phyloP scores from a whole-genome alignment of 2,329 filamentous ascomycete species.

The Fusarium algeriense region DNA sequence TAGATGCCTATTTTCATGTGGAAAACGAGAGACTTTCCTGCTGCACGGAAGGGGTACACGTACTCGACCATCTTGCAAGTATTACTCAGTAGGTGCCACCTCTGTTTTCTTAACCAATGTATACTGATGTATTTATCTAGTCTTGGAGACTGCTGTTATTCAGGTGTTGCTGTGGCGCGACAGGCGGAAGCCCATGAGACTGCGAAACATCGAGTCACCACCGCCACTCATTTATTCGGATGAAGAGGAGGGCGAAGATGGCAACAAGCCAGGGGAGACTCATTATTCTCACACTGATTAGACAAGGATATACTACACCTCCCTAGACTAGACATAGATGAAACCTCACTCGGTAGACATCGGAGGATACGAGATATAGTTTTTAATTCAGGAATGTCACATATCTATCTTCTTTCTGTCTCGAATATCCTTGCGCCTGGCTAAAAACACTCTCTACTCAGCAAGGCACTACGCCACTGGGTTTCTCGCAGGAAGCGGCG shows the following conservation, averaged over 20 bases:
- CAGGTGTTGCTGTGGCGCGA: not conserved
- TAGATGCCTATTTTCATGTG: slow-evolving; percentile 4
- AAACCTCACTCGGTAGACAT: not conserved
- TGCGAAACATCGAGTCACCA: not conserved
- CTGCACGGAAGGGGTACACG: slow-evolving; percentile 3
- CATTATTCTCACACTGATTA: not conserved
- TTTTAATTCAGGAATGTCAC: not conserved
- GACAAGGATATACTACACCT: not conserved
- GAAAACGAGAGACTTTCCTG: slow-evolving; percentile 2
- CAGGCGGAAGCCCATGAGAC: not conserved
- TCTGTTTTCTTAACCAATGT: too few relatives aligned
- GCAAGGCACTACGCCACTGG: not conserved
- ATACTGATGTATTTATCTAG: not conserved
- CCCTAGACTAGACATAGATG: not conserved
- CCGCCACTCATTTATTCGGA: not conserved
- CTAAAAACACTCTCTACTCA: not conserved
- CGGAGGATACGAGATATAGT: not conserved
- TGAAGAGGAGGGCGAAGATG: not conserved
- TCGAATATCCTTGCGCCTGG: not conserved
- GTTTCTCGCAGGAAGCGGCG: slow-evolving; percentile 27
- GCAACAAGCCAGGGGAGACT: not conserved
- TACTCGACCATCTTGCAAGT: slow-evolving; percentile 4
- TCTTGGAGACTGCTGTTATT: not conserved
- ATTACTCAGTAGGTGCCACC: not conserved
- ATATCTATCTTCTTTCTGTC: not conserved